Evolutionary conservation across 768 basidiomycete genomes (phyloP).

Genomic region (Wakefieldia striispora): DNA sequence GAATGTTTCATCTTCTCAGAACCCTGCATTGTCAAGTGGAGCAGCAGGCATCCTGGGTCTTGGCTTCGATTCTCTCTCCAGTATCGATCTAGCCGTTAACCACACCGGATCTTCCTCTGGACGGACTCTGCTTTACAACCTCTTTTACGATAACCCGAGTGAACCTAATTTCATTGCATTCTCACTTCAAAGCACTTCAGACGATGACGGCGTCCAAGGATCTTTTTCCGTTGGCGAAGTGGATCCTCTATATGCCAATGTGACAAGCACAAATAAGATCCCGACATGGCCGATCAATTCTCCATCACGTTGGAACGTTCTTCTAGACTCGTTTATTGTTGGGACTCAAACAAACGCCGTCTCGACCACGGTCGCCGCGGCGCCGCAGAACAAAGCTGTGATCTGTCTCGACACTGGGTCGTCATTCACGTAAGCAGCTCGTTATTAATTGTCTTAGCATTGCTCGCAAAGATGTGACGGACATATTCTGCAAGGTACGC

Average conservation of each 20-base stretch:
- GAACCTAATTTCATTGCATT: slow-evolving; percentile 84
- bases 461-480: slow-evolving; percentile 2
- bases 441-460: background rate
- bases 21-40: slow-evolving; percentile 72
- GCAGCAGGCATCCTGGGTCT: slow-evolving; percentile 72
- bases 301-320: slow-evolving; percentile 73
- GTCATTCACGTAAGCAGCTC: slow-evolving; percentile 63
- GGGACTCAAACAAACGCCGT: slow-evolving; percentile 51
- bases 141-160: slow-evolving; percentile 63
- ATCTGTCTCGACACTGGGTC: slow-evolving; percentile 79
- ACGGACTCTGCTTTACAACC: slow-evolving; percentile 70
- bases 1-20: slow-evolving; percentile 59
- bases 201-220: slow-evolving; percentile 58
- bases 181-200: slow-evolving; percentile 59
- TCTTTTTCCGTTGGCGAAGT: slow-evolving; percentile 74
- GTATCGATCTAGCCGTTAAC: slow-evolving; percentile 62
- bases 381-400: slow-evolving; percentile 69
- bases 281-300: slow-evolving; percentile 67
- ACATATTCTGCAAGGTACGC: slow-evolving; percentile 53
- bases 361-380: slow-evolving; percentile 51
- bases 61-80: slow-evolving; percentile 76
- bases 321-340: slow-evolving; percentile 70
- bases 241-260: slow-evolving; percentile 57
- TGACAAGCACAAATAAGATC: slow-evolving; percentile 57
- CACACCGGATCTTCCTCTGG: slow-evolving; percentile 57